Conservation (phyloP, 495 filamentous ascomycete genomes). For the Talaromyces liani region DNA sequence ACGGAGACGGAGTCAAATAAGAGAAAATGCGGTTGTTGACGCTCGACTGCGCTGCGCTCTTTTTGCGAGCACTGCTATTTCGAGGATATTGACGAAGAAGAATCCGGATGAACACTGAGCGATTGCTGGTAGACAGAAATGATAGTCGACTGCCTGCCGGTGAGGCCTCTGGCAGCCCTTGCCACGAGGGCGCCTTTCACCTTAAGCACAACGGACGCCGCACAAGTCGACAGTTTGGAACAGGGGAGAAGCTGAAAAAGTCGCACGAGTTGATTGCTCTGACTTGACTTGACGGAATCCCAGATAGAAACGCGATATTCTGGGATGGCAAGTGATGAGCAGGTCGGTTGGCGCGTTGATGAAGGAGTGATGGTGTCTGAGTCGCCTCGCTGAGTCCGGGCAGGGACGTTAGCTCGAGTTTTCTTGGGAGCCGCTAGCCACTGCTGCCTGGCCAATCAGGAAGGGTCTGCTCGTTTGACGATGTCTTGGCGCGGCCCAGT, state of each 20-base stretch:
- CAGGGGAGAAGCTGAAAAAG: slow-evolving; percentile 20
- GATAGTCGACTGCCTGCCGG: slow-evolving; percentile 30
- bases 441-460: slow-evolving; percentile 17
- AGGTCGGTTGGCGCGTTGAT: slow-evolving; percentile 28
- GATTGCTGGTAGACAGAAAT: slow-evolving; percentile 14
- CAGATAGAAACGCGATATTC: slow-evolving; percentile 38
- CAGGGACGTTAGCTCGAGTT: slow-evolving; percentile 28
- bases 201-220: slow-evolving; percentile 30
- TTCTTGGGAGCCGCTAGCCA: slow-evolving; percentile 27
- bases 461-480: not conserved
- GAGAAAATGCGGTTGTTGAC: not conserved
- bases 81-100: slow-evolving; percentile 27
- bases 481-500: slow-evolving; percentile 8
- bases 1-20: slow-evolving; percentile 9
- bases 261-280: not conserved
- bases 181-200: slow-evolving; percentile 48
- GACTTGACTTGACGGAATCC: slow-evolving; percentile 22
- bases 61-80: not conserved
- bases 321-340: slow-evolving; percentile 26
- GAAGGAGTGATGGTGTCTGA: slow-evolving; percentile 35
- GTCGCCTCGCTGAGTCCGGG: slow-evolving; percentile 37
- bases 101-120: slow-evolving; percentile 10
- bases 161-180: slow-evolving; percentile 48
- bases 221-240: slow-evolving; percentile 21
- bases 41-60: slow-evolving; percentile 4